Evolutionary conservation across 164 flowering plant species (phyloP), one percentile per base, ranked within the genome.

Genomic region (Magnolia sinica): DNA sequence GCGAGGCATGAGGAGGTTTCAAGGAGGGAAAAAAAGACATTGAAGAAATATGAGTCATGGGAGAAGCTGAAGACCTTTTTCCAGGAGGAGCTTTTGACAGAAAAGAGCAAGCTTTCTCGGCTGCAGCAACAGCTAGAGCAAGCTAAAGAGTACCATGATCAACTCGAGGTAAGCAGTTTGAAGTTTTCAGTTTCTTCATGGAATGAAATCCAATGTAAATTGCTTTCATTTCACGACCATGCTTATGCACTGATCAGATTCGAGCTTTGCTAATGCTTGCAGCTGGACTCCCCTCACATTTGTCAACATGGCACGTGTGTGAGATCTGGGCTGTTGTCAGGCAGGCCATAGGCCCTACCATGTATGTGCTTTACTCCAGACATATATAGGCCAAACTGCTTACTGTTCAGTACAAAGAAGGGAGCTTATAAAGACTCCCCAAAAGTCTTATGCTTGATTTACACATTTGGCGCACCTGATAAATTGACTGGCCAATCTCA

Each of bases 11-110:
- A 82, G 79, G 97, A 91, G 85, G 93, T 85, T 31, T 81, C 90
- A 58, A 86, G 81, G 87, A 90, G 93, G 85, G 98, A 92, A 86
- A 91, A 88, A 83, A 88, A 83, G 81, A 88, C 90, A 14, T 73
- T 84, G 76, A 85, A 86, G 86, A 86, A 92, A 78, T 83, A 86
- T 76, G 94, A 91, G 80, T 87, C 95, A 5, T 90, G 91, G 94
- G 99, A 92, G 81, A 92, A 84, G 86, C 94, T 89, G 82, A 94
- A 92, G 73, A 64, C 76, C 45, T 66, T 86, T 75, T 83, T 89
- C 22, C 96, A 89, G 76, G 98, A 96, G 82, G 98, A 96, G 78
- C 92, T 94, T 65, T 79, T 71, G 18, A 81, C 80, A 61, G 93
- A 92, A 80, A 94, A 83, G 81, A 85, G 83, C 51, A 88, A 82